phyloP scores from a whole-genome alignment of 768 basidiomycete genomes.

The Leccinum variicolor region DNA sequence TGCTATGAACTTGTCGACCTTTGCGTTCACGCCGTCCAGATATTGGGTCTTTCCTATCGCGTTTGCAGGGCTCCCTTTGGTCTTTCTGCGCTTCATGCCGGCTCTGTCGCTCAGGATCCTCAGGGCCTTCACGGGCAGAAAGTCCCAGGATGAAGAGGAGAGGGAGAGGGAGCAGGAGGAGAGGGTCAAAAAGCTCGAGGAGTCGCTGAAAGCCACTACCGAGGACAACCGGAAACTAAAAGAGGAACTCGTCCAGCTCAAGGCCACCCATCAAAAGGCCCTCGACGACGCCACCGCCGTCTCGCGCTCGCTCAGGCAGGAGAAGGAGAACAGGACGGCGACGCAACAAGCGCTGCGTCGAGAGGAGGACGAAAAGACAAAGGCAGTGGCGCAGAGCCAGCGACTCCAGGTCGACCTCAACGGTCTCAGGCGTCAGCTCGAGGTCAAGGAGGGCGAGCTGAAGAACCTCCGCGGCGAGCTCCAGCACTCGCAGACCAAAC shows the following conservation, averaged over 20 bases:
- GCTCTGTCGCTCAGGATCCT: neutral
- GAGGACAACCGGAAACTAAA: conserved; percentile 21
- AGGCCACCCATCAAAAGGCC: neutral
- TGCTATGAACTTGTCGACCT: conserved; percentile 30
- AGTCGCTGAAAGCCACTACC: neutral
- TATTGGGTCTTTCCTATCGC: conserved; percentile 28
- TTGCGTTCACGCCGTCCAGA: conserved; percentile 26
- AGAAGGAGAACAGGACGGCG: conserved; percentile 13
- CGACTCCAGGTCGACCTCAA: conserved; percentile 13
- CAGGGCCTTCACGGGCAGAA: neutral
- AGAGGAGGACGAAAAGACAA: conserved; percentile 21
- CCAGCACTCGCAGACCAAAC: conserved; percentile 22
- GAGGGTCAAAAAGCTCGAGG: conserved; percentile 17
- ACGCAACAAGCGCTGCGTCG: conserved; percentile 18
- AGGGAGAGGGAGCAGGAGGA: conserved; percentile 13
- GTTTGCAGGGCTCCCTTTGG: conserved; percentile 25
- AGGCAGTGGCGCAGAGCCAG: conserved; percentile 8
- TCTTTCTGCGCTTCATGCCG: conserved; percentile 19
- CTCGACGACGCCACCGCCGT: conserved; percentile 10
- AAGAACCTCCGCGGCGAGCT: conserved; percentile 27
- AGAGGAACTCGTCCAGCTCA: conserved; percentile 16
- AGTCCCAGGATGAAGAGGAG: conserved; percentile 23
- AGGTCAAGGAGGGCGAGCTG: conserved; percentile 22
- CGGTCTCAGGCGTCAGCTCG: conserved; percentile 21
- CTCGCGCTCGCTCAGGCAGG: conserved; percentile 18